Percentiles rank a stretch among this genome's conserved stretches.
Evolutionary conservation across 2,329 filamentous ascomycete species (phyloP).

Genomic region (Talaromyces sp.): DNA sequence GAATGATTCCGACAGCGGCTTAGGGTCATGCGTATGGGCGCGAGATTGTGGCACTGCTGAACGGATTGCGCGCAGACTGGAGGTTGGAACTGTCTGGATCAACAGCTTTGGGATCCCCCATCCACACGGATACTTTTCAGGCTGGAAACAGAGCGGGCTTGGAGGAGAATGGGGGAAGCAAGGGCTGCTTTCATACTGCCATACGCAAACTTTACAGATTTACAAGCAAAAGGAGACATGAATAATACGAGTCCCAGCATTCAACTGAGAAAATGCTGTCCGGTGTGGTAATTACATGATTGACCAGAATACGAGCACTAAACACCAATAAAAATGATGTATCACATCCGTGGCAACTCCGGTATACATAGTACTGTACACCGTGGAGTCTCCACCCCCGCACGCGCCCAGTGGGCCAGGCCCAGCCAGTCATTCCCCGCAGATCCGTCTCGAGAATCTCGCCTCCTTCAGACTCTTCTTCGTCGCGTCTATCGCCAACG

Average conservation of each 20-base stretch:
- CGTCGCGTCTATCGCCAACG: not conserved
- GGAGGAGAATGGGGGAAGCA: slow-evolving; percentile 23
- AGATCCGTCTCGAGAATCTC: not conserved
- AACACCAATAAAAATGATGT: not conserved
- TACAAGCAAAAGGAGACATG: slow-evolving; percentile 4
- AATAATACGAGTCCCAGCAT: not conserved
- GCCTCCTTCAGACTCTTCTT: not conserved
- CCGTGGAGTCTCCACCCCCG: too few species aligned
- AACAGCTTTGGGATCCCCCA: slow-evolving; percentile 23
- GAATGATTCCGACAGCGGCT: slow-evolving; percentile 39
- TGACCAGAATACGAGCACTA: not conserved
- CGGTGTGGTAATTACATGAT: not conserved
- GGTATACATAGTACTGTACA: too few species aligned
- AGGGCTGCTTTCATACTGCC: slow-evolving; percentile 19
- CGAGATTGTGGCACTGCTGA: slow-evolving; percentile 41
- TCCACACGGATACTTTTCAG: slow-evolving; percentile 16
- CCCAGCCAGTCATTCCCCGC: not conserved
- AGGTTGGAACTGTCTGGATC: slow-evolving; percentile 38
- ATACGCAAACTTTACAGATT: slow-evolving; percentile 13
- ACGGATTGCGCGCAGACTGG: slow-evolving; percentile 36
- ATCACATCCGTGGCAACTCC: not conserved
- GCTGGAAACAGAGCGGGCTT: slow-evolving; percentile 26
- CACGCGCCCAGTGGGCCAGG: not conserved
- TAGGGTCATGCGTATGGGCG: slow-evolving; percentile 44
- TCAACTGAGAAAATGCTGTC: not conserved